These are phyloP conservation scores for Ciborinia camelliae DNA, from an alignment of 2,329 filamentous ascomycete species.

Conservation along the genomic window DNA sequence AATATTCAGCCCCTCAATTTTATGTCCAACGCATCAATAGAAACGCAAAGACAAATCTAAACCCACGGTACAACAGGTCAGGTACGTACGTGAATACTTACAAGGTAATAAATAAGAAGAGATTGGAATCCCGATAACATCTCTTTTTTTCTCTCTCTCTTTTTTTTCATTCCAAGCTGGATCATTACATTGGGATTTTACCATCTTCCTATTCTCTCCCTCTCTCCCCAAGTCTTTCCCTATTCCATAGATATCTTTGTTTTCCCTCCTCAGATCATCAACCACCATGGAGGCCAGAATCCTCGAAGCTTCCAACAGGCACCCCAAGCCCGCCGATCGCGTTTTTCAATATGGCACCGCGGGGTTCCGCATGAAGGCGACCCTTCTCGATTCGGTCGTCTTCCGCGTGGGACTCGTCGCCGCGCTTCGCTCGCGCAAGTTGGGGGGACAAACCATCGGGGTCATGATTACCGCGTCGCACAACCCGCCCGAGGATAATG, in stretches of 20 bases:
- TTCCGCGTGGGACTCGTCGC: slow-evolving; percentile 90
- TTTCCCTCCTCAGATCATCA: slow-evolving; percentile 23
- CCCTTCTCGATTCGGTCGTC: slow-evolving; percentile 85
- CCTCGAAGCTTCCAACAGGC: slow-evolving; percentile 58
- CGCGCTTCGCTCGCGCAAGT: slow-evolving; percentile 82
- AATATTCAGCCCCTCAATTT: slow-evolving; percentile 7
- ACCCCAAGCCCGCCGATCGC: slow-evolving; percentile 54
- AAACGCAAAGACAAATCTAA: slow-evolving; percentile 11
- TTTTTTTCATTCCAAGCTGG: not conserved
- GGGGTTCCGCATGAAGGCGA: slow-evolving; percentile 66
- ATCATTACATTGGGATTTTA: slow-evolving; percentile 1
- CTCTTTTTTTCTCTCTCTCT: no score
- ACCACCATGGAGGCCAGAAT: slow-evolving; percentile 49
- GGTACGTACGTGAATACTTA: slow-evolving; percentile 18
- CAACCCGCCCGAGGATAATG: slow-evolving; percentile 86
- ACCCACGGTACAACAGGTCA: no score
- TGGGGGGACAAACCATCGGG: slow-evolving; percentile 86
- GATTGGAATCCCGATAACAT: no score
- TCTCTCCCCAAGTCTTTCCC: not conserved
- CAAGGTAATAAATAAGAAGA: not conserved
- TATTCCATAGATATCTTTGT: not conserved
- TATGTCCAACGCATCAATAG: slow-evolving; percentile 20
- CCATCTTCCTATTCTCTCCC: not conserved
- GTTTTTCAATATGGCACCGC: slow-evolving; percentile 64
- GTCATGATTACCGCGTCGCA: slow-evolving; percentile 96